Conservation (phyloP, 1,284 basidiomycete species). For the Mycocalia duriaeana region DNA sequence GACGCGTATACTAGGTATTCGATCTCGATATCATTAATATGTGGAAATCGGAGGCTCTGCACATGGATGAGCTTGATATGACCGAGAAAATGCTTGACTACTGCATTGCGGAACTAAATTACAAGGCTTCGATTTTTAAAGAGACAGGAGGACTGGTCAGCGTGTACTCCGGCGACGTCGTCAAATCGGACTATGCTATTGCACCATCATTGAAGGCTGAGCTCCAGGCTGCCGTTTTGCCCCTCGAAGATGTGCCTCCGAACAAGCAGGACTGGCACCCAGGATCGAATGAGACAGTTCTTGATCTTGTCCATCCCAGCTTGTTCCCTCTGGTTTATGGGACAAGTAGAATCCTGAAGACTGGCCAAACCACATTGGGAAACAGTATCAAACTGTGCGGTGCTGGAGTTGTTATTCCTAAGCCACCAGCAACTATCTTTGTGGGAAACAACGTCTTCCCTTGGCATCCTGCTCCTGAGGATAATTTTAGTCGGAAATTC, state of each 20-base stretch:
- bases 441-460: background rate
- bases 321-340: conserved; percentile 37
- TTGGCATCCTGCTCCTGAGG: background rate
- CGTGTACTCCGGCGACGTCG: conserved; percentile 20
- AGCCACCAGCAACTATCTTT: conserved; percentile 4
- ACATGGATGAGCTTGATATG: background rate
- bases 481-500: conserved; percentile 17
- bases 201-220: conserved; percentile 11
- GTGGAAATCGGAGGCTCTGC: background rate
- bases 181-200: conserved; percentile 24
- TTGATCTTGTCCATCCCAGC: conserved; percentile 41
- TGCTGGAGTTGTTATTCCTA: conserved; percentile 12
- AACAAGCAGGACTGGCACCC: conserved; percentile 41
- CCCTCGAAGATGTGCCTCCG: conserved; percentile 32
- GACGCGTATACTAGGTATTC: background rate
- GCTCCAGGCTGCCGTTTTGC: conserved; percentile 16
- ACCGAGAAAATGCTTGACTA: background rate
- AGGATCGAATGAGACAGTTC: conserved; percentile 34
- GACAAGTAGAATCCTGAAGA: conserved; percentile 13
- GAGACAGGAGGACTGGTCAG: background rate
- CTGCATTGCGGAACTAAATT: background rate
- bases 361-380: conserved; percentile 11
- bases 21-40: background rate
- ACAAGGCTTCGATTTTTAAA: background rate
- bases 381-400: conserved; percentile 17